These are phyloP conservation scores for Pseudogymnoascus sp. DNA, from an alignment of 2,329 filamentous ascomycete genomes.

Conservation along the genomic window DNA sequence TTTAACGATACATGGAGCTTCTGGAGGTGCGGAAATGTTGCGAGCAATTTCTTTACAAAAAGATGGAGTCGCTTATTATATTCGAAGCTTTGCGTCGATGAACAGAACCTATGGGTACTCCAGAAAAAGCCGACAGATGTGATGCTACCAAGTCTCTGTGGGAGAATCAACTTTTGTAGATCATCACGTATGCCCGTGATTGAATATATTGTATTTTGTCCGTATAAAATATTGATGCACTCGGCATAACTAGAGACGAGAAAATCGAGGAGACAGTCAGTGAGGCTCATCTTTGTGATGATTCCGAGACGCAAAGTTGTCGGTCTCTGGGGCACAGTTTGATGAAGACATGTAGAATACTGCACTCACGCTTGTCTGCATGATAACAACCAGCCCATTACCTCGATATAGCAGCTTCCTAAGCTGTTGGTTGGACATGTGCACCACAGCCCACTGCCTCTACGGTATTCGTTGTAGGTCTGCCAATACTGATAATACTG, in stretches of 20 bases:
- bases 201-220: not conserved
- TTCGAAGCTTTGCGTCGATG: too few species aligned
- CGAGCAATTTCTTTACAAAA: not conserved
- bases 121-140: not conserved
- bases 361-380: not conserved
- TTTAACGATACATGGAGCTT: not conserved
- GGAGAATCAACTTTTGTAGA: not conserved
- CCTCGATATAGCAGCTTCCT: not conserved
- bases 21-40: not conserved
- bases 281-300: not conserved
- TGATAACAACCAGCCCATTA: constrained; percentile 1
- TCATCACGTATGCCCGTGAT: not conserved
- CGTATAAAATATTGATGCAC: not conserved
- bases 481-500: not conserved
- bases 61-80: too few species aligned
- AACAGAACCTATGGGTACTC: too few species aligned
- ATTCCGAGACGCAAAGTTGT: not conserved
- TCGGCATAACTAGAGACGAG: not conserved
- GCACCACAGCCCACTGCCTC: not conserved
- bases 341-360: not conserved
- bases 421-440: not conserved
- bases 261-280: not conserved
- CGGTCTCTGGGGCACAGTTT: not conserved
- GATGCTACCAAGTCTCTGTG: not conserved
- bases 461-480: too few species aligned